phyloP scores from a whole-genome alignment of 2,329 filamentous ascomycete genomes.

The Aaosphaeria arxii region DNA sequence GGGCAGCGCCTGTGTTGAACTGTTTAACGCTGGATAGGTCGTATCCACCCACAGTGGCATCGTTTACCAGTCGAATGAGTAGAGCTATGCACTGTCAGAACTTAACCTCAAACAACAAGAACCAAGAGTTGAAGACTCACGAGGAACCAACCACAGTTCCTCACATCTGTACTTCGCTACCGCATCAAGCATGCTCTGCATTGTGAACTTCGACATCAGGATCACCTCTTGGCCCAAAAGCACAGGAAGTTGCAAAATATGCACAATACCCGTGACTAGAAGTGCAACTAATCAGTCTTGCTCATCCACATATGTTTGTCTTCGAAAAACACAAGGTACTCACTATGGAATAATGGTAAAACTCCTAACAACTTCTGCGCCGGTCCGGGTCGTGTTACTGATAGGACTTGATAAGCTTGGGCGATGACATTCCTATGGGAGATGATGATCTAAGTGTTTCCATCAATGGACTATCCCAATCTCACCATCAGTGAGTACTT shows the following conservation, averaged over 20 bases:
- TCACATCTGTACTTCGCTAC: background rate
- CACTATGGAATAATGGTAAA: slow-evolving; percentile 34
- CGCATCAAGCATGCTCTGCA: background rate
- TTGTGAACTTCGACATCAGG: background rate
- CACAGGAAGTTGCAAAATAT: background rate
- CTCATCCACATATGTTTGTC: no score
- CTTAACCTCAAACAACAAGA: slow-evolving; percentile 44
- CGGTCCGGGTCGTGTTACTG: slow-evolving; percentile 36
- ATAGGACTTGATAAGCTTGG: slow-evolving; percentile 57
- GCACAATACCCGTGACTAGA: background rate
- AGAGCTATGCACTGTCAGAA: slow-evolving; percentile 53
- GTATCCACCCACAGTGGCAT: slow-evolving; percentile 54
- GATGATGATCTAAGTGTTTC: slow-evolving; percentile 35
- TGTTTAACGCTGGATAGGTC: slow-evolving; percentile 55
- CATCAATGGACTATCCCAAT: slow-evolving; percentile 47
- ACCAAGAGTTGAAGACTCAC: slow-evolving; percentile 8
- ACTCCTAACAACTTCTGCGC: slow-evolving; percentile 39
- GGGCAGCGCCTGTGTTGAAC: slow-evolving; percentile 61
- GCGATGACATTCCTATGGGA: slow-evolving; percentile 40
- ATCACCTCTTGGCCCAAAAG: background rate
- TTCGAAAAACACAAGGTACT: slow-evolving; percentile 12
- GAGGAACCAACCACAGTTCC: background rate
- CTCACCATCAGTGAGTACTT: slow-evolving; percentile 46
- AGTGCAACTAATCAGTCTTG: no score
- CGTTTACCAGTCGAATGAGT: slow-evolving; percentile 58